Evolutionary conservation across 768 basidiomycete genomes (phyloP).

Genomic region (Termitomyces sp.): DNA sequence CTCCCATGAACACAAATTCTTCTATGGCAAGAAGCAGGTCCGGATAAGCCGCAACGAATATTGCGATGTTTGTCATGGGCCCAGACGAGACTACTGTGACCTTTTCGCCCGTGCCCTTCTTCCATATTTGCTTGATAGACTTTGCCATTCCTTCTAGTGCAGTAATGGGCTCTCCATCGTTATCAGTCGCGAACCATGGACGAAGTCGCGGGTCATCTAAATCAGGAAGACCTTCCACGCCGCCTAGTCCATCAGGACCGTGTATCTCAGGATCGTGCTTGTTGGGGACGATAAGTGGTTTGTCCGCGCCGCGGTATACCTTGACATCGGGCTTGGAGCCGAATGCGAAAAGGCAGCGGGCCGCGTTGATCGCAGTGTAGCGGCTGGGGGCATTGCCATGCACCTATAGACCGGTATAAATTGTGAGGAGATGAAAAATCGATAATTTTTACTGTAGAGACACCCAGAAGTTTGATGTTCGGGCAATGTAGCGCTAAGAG

Average conservation of each 20-base stretch:
- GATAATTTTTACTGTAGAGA: conserved; percentile 64
- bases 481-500: conserved; percentile 68
- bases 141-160: conserved; percentile 71
- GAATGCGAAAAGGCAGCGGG: conserved; percentile 73
- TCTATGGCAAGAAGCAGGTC: conserved; percentile 54
- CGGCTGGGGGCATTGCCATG: conserved; percentile 75
- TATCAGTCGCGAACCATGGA: conserved; percentile 42
- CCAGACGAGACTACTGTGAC: conserved; percentile 74
- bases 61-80: conserved; percentile 80
- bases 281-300: conserved; percentile 61
- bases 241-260: conserved; percentile 78
- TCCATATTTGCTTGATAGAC: conserved; percentile 53
- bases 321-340: conserved; percentile 54
- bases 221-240: conserved; percentile 72
- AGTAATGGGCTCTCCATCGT: conserved; percentile 37
- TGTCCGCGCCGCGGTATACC: conserved; percentile 66
- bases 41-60: conserved; percentile 57
- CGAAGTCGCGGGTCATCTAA: conserved; percentile 45
- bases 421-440: background rate
- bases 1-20: conserved; percentile 87
- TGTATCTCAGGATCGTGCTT: conserved; percentile 78
- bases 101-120: conserved; percentile 53
- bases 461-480: conserved; percentile 67
- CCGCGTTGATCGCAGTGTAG: conserved; percentile 68
- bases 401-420: conserved; percentile 39